phyloP scores from a whole-genome alignment of 208 protist genomes.

The Vickermania spadyakhi region DNA sequence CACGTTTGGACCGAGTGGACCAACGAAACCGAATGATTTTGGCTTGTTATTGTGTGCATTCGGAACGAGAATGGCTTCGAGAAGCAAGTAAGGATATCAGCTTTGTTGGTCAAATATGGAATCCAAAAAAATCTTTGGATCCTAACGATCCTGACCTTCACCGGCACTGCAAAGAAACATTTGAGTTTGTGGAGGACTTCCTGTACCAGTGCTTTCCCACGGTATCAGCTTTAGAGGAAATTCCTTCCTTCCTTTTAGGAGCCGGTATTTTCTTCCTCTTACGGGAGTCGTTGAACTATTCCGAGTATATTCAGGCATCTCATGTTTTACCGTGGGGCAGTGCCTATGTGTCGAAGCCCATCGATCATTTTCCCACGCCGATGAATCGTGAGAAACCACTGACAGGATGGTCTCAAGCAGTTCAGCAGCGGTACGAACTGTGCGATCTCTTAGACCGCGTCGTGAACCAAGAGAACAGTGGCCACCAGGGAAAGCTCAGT shows the following conservation, averaged over 20 bases:
- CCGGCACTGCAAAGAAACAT: conserved; percentile 64
- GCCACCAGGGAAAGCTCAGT: background rate
- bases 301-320: background rate
- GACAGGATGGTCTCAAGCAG: conserved; percentile 20
- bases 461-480: conserved; percentile 9
- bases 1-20: conserved; percentile 64
- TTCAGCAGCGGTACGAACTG: conserved; percentile 35
- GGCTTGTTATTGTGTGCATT: conserved; percentile 73
- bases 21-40: conserved; percentile 87
- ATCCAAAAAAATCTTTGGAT: conserved; percentile 58
- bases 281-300: conserved; percentile 39
- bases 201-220: conserved; percentile 87
- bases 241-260: conserved; percentile 67
- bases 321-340: conserved; percentile 2
- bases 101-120: conserved; percentile 76
- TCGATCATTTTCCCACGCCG: background rate
- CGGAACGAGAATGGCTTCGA: conserved; percentile 77
- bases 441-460: conserved; percentile 26
- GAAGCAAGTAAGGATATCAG: conserved; percentile 73
- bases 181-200: conserved; percentile 85
- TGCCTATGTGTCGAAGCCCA: background rate
- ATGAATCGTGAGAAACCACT: conserved; percentile 11
- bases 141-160: conserved; percentile 69
- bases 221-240: conserved; percentile 43
- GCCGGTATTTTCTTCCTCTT: conserved; percentile 72